Evolutionary conservation across 2,329 filamentous ascomycete species (phyloP).

Genomic region (Acephala macrosclerotiorum): DNA sequence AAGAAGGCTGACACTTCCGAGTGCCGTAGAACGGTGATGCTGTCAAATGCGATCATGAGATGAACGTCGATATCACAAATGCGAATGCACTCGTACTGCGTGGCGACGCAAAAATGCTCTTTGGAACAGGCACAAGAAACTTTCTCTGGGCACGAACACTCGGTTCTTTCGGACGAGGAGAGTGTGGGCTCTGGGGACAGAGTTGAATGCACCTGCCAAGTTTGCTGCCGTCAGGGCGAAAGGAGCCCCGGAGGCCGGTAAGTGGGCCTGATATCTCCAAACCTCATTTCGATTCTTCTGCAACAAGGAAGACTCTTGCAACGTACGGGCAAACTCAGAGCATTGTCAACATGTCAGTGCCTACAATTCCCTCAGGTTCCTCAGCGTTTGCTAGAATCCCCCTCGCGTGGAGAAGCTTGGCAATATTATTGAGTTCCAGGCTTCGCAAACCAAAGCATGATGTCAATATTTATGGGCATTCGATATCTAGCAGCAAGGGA

Average conservation of each 20-base stretch:
- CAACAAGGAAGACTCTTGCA: constrained; percentile 34
- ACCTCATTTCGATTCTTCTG: constrained; percentile 26
- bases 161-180: background rate
- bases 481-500: constrained; percentile 4
- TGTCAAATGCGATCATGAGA: background rate
- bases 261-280: constrained; percentile 18
- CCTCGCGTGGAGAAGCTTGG: background rate
- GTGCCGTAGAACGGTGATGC: background rate
- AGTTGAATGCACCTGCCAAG: background rate
- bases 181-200: background rate
- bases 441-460: background rate
- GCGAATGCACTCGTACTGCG: too few relatives aligned
- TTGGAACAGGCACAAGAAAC: constrained; percentile 1
- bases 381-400: background rate
- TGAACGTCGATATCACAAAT: background rate
- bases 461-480: constrained; percentile 8
- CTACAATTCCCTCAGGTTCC: background rate
- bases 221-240: background rate
- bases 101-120: background rate
- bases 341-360: background rate
- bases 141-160: background rate
- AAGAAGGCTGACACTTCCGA: background rate
- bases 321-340: background rate
- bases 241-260: constrained; percentile 3
- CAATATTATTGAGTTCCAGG: constrained; percentile 5